A percentile compares a stretch with the other conserved stretches of the same genome.
These are phyloP conservation scores for Jatropha podagrica DNA, from an alignment of 441 rosid species.

Conservation along the genomic window DNA sequence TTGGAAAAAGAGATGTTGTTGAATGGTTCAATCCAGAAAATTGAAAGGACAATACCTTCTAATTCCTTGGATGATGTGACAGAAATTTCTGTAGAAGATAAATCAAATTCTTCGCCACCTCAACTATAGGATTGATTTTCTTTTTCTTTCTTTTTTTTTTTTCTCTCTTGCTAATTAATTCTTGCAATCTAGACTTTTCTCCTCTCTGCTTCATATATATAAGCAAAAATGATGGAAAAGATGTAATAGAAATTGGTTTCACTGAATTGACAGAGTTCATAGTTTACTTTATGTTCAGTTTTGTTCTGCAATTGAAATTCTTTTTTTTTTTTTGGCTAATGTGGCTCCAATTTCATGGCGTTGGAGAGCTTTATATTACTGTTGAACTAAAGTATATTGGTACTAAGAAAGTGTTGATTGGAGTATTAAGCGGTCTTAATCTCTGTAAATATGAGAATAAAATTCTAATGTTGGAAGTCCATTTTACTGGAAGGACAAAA, in stretches of 20 bases:
- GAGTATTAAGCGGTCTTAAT: too few species aligned
- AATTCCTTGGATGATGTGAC: conserved; percentile 27
- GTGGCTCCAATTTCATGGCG: too few species aligned
- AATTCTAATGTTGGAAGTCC: too few species aligned
- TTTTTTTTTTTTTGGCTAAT: too few species aligned
- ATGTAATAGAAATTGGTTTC: background rate
- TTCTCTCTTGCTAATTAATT: background rate
- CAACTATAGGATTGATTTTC: conserved; percentile 17
- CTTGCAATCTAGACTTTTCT: background rate
- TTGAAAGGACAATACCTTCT: conserved; percentile 30
- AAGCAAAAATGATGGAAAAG: background rate
- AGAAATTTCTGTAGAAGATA: conserved; percentile 37
- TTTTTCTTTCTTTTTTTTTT: background rate
- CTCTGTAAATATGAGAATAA: too few species aligned
- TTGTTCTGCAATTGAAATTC: background rate
- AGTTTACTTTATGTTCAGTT: background rate
- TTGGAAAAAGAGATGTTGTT: conserved; percentile 62
- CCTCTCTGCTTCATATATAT: background rate
- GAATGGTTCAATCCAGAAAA: conserved; percentile 23
- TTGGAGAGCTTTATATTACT: too few species aligned
- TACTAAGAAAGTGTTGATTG: too few species aligned
- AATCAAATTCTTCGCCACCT: conserved; percentile 27
- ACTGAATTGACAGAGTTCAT: background rate
- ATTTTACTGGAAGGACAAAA: too few species aligned
- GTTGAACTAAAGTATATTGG: too few species aligned